Evolutionary conservation across 164 flowering plant species (phyloP).

Genomic region (Magnolia officinalis): DNA sequence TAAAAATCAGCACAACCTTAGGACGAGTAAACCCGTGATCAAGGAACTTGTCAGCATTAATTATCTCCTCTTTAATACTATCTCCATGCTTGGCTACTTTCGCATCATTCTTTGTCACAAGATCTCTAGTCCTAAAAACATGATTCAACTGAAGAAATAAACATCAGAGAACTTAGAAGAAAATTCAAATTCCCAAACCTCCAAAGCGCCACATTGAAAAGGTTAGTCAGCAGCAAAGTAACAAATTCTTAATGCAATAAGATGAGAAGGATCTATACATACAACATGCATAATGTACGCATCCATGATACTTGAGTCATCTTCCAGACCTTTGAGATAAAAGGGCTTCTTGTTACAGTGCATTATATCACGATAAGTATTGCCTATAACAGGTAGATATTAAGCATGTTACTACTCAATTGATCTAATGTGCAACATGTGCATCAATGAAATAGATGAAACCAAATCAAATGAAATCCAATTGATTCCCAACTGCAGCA

Average conservation of each 20-base stretch:
- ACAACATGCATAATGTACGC: constrained; percentile 86
- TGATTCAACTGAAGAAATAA: constrained; percentile 74
- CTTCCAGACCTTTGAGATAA: constrained; percentile 67
- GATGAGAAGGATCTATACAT: constrained; percentile 21
- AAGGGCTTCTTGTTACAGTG: constrained; percentile 86
- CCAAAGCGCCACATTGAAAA: background rate
- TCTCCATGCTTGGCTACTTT: constrained; percentile 56
- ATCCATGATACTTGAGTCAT: constrained; percentile 79
- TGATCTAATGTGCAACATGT: background rate
- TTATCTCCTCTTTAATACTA: constrained; percentile 28
- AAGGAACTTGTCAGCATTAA: constrained; percentile 40
- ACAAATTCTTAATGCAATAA: background rate
- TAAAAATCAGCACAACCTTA: constrained; percentile 45
- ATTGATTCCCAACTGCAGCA: background rate
- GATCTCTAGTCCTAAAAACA: constrained; percentile 64
- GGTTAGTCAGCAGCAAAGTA: background rate
- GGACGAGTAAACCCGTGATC: constrained; percentile 97
- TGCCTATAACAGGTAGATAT: constrained; percentile 39
- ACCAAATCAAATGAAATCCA: background rate
- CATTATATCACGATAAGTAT: constrained; percentile 79
- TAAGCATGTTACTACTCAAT: background rate
- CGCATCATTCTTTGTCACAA: constrained; percentile 63
- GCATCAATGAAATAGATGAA: background rate
- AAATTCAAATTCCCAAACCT: background rate
- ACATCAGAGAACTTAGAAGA: background rate